Evolutionary conservation across 345 rosid species (phyloP), one percentile per base, ranked within the genome.

Genomic region (Ceriops zippeliana): DNA sequence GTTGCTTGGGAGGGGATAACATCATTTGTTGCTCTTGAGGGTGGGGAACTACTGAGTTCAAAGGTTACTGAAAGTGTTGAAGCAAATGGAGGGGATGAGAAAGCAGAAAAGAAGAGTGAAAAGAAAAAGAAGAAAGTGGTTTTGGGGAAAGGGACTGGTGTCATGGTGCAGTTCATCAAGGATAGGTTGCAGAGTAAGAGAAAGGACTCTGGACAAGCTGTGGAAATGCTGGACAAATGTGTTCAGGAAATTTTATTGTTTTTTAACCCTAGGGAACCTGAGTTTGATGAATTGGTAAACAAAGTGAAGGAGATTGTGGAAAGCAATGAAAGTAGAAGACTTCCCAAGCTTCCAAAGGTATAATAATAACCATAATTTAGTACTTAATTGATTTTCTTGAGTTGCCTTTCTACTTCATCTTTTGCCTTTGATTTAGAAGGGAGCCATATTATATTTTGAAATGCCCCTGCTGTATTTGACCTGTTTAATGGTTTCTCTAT

Each of bases 301-400:
- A 85, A 84, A 73, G 79, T 91, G 63, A 88, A 87, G 67, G 97
- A 89, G 47, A 78, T 91, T 51, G 85, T 90, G 7, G 97, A 91
- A 77, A 95, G 92, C 74, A 95, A 91, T 75, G 96, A 91, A 76
- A 87, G 86, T 73, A 85, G 96, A 75, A 86, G 97, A 80, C 86
- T 88, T 42, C 97, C 97, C n/a, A 95, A 95, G 87, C 85, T 89
- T 75, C 88, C 93, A 2, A 87, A 95, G 96, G 99, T 95, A 83
- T 42, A 42, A 42, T 5, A 42, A 11, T 42, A 1, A 42, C 17
- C 49, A 42, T 42, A 42, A 42, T 42, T 13, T 42, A 13, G 3
- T 42, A 42, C 4, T 53, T 53, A n/a, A 21, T 53, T 7, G 58
- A n/a, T 42, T 42, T 42, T 3, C 49, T 42, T 13, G 16, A 11